Evolutionary conservation across 139 green algal genomes (phyloP).

Genomic region (Spirogloea muscicola): DNA sequence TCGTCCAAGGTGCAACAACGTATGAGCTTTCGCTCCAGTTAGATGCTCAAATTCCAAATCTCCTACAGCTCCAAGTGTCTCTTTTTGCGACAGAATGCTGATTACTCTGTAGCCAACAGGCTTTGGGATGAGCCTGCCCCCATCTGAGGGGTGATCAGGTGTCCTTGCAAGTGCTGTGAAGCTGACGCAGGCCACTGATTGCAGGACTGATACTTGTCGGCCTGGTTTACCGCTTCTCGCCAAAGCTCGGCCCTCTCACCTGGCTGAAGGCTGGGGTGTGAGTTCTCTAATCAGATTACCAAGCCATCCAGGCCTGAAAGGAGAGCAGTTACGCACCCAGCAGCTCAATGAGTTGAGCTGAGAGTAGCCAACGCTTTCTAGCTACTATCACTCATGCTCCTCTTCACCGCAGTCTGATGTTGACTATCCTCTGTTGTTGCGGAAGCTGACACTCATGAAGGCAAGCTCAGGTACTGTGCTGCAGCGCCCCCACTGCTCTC

Average conservation of each 20-base stretch:
- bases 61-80: too few relatives aligned
- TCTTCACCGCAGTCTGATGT: too few relatives aligned
- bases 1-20: constrained; percentile 43
- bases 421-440: too few relatives aligned
- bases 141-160: too few relatives aligned
- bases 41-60: not conserved
- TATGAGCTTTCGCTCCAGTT: not conserved
- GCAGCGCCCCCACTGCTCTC: constrained; percentile 8
- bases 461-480: constrained; percentile 12
- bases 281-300: not conserved
- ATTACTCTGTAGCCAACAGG: too few relatives aligned
- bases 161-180: too few relatives aligned
- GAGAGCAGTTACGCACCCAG: not conserved
- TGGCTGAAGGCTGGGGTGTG: constrained; percentile 9
- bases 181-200: too few relatives aligned
- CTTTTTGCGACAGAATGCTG: not conserved
- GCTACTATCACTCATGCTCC: too few relatives aligned
- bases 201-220: constrained; percentile 13
- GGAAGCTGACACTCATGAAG: too few relatives aligned
- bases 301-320: not conserved
- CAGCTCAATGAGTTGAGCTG: not conserved
- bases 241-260: not conserved
- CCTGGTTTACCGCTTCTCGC: constrained; percentile 9
- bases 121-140: not conserved
- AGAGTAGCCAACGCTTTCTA: too few relatives aligned